A percentile compares a stretch with the other conserved stretches of the same genome.
These are phyloP conservation scores for Diddensiella santjacobensis DNA, from an alignment of 805 yeast species.

Conservation along the genomic window DNA sequence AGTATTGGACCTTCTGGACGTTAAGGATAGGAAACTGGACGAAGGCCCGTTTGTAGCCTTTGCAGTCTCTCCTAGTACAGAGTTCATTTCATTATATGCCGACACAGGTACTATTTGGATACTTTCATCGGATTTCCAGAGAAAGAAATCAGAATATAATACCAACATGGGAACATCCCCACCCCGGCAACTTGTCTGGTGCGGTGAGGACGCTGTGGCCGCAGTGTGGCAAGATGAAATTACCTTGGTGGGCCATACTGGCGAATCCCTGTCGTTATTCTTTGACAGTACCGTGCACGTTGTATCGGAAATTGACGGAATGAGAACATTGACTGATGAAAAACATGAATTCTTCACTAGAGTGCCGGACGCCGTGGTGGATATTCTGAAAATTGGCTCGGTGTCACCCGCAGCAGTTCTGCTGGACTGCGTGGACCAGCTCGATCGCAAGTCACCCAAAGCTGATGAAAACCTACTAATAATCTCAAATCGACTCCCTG, in stretches of 20 bases:
- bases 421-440: slow-evolving; percentile 68
- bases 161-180: slow-evolving; percentile 30
- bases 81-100: slow-evolving; percentile 51
- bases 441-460: slow-evolving; percentile 66
- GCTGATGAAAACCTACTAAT: slow-evolving; percentile 72
- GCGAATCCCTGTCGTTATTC: slow-evolving; percentile 38
- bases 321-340: slow-evolving; percentile 57
- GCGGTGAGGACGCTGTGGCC: slow-evolving; percentile 79
- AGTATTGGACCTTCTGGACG: slow-evolving; percentile 28
- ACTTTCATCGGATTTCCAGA: slow-evolving; percentile 44
- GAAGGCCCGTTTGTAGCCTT: slow-evolving; percentile 45
- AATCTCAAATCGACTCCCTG: slow-evolving; percentile 44
- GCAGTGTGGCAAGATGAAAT: slow-evolving; percentile 58
- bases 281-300: slow-evolving; percentile 40
- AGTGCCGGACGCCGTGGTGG: slow-evolving; percentile 54
- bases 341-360: slow-evolving; percentile 59
- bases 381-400: slow-evolving; percentile 78
- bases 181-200: slow-evolving; percentile 65
- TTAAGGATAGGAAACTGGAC: slow-evolving; percentile 39
- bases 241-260: slow-evolving; percentile 64
- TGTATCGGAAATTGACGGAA: slow-evolving; percentile 59
- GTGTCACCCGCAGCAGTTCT: slow-evolving; percentile 77
- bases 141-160: slow-evolving; percentile 42
- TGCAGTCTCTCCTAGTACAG: slow-evolving; percentile 50
- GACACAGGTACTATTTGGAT: slow-evolving; percentile 46